A percentile compares a stretch with the other conserved stretches of the same genome.
Conservation (phyloP, 176 grass and related monocot species). For the Tuctoria greenei region DNA sequence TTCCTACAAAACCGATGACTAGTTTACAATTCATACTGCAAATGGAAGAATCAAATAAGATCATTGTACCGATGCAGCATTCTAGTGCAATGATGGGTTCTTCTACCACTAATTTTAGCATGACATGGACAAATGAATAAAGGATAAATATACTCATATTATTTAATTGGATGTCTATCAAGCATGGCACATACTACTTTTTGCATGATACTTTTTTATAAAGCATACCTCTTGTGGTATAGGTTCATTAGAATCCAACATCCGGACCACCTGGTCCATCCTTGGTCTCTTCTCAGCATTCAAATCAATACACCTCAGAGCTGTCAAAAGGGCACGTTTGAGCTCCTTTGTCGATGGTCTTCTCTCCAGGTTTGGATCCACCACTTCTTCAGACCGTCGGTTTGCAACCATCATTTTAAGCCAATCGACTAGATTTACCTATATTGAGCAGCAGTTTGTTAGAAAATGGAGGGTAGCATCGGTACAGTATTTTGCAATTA, state of each 20-base stretch:
- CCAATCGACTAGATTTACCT: slow-evolving; percentile 99
- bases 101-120: neutral
- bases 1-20: slow-evolving; percentile 61
- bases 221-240: slow-evolving; percentile 69
- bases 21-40: neutral
- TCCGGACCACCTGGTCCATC: slow-evolving; percentile 95
- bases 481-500: neutral
- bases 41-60: neutral
- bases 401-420: slow-evolving; percentile 96
- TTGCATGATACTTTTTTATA: neutral
- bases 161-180: neutral
- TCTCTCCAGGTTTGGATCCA: slow-evolving; percentile 83
- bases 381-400: slow-evolving; percentile 60
- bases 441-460: slow-evolving; percentile 23
- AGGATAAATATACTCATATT: neutral
- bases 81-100: neutral
- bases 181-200: neutral
- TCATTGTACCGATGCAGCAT: neutral
- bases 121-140: slow-evolving; percentile 6
- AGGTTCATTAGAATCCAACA: slow-evolving; percentile 78
- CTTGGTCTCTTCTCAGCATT: slow-evolving; percentile 90
- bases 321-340: slow-evolving; percentile 84
- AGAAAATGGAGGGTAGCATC: neutral
- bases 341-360: slow-evolving; percentile 84
- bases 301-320: slow-evolving; percentile 27